phyloP scores from a whole-genome alignment of 108 stramenopile species.

The Pseudonitzschia multiseries region DNA sequence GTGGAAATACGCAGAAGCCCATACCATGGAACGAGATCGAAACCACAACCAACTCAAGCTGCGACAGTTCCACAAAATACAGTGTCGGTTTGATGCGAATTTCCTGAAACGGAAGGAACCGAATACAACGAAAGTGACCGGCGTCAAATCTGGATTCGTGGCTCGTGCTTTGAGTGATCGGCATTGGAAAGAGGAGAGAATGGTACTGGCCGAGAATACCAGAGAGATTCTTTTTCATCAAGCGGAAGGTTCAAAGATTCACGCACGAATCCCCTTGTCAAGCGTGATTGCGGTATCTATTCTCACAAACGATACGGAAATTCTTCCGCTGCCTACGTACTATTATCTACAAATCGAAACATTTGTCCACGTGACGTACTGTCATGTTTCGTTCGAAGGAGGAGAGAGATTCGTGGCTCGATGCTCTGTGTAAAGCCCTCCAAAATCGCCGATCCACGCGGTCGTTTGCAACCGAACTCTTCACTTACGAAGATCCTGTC shows the following conservation, averaged over 20 bases:
- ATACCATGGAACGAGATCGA: conserved; percentile 11
- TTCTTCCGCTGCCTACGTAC: conserved; percentile 36
- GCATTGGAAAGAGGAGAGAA: conserved; percentile 71
- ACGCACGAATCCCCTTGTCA: conserved; percentile 35
- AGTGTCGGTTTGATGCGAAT: conserved; percentile 20
- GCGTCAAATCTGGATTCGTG: conserved; percentile 35
- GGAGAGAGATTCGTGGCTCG: conserved; percentile 35
- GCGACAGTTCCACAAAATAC: conserved; percentile 13
- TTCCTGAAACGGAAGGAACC: conserved; percentile 20
- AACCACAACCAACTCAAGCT: neutral
- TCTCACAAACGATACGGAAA: conserved; percentile 21
- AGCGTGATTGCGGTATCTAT: conserved; percentile 34
- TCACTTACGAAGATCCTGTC: conserved; percentile 47
- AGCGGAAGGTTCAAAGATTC: conserved; percentile 40
- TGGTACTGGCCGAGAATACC: conserved; percentile 19
- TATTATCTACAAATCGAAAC: conserved; percentile 53
- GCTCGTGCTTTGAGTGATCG: conserved; percentile 62
- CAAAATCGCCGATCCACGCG: neutral
- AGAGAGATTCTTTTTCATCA: conserved; percentile 47
- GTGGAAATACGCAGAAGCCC: conserved; percentile 23
- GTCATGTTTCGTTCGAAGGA: conserved; percentile 51
- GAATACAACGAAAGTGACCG: neutral
- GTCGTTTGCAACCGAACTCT: conserved; percentile 24
- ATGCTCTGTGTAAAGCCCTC: neutral
- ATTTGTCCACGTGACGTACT: conserved; percentile 51